Conservation (phyloP, 169 alveolate genomes). For the Plasmodium vivax region DNA sequence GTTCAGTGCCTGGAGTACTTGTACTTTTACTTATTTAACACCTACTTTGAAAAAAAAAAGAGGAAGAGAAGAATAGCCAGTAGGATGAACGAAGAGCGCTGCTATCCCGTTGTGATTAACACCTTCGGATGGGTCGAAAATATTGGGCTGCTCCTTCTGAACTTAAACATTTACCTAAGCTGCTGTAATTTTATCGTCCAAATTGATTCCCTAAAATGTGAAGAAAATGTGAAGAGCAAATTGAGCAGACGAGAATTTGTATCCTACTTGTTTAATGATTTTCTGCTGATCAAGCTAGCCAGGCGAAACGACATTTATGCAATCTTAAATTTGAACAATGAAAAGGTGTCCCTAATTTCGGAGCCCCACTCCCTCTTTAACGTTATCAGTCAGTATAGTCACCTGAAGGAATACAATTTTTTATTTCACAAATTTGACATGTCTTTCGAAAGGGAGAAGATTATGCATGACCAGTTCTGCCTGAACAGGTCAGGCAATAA, state of each 20-base stretch:
- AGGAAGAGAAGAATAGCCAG: not conserved
- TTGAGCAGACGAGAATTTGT: constrained; percentile 9
- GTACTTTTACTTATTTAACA: constrained; percentile 16
- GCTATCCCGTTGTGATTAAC: constrained; percentile 45
- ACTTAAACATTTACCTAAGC: constrained; percentile 49
- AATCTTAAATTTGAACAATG: constrained; percentile 53
- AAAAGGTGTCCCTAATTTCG: constrained; percentile 19
- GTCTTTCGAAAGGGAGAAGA: constrained; percentile 29
- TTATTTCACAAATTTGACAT: constrained; percentile 32
- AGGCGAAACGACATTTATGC: not conserved
- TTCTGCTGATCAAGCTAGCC: not conserved
- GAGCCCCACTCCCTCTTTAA: constrained; percentile 37
- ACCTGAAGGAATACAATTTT: constrained; percentile 32
- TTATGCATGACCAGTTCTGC: not conserved
- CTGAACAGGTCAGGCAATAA: not conserved
- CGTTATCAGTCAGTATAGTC: constrained; percentile 36
- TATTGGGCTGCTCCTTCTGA: constrained; percentile 41
- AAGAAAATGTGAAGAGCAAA: not conserved
- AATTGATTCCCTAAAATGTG: constrained; percentile 52
- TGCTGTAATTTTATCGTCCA: constrained; percentile 39
- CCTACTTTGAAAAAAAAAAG: constrained; percentile 21
- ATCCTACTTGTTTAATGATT: constrained; percentile 59
- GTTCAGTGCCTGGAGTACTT: constrained; percentile 28
- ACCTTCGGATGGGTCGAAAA: constrained; percentile 61
- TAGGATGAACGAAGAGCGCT: not conserved